A percentile compares a stretch with the other conserved stretches of the same genome.
phyloP scores from a whole-genome alignment of 495 filamentous ascomycete species.

The Aspergillus bertholletiae region DNA sequence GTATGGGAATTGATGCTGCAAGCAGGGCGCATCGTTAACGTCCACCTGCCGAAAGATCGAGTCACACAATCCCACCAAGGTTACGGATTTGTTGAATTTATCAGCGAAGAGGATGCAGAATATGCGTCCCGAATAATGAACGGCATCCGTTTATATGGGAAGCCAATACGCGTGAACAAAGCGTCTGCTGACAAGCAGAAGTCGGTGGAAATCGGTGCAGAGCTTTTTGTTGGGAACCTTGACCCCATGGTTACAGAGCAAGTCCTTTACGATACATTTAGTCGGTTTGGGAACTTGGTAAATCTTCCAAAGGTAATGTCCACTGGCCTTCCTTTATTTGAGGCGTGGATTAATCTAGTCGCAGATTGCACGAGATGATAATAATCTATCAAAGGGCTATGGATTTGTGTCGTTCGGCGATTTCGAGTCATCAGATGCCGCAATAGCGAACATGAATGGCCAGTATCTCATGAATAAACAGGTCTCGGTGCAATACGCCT shows the following conservation, averaged over 20 bases:
- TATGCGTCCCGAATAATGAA: slow-evolving; percentile 98
- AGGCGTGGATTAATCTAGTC: not conserved
- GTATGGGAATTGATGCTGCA: slow-evolving; percentile 98
- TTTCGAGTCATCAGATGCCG: slow-evolving; percentile 93
- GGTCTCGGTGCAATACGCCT: slow-evolving; percentile 93
- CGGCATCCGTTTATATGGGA: slow-evolving; percentile 86
- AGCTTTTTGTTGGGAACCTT: slow-evolving; percentile 95
- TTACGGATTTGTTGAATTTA: slow-evolving; percentile 98
- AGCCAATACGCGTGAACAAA: slow-evolving; percentile 97
- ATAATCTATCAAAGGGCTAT: slow-evolving; percentile 89
- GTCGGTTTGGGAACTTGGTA: slow-evolving; percentile 83
- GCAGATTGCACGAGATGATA: slow-evolving; percentile 85
- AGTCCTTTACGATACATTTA: slow-evolving; percentile 95
- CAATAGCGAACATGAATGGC: slow-evolving; percentile 89
- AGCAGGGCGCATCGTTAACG: slow-evolving; percentile 92
- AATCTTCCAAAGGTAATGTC: slow-evolving; percentile 69
- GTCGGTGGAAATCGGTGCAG: slow-evolving; percentile 90
- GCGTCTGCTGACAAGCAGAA: slow-evolving; percentile 96
- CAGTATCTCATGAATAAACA: slow-evolving; percentile 97
- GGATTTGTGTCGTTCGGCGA: slow-evolving; percentile 93
- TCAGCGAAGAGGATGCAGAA: slow-evolving; percentile 91
- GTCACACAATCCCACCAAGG: slow-evolving; percentile 96
- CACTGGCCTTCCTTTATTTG: not conserved
- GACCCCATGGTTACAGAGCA: slow-evolving; percentile 95
- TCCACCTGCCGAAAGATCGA: slow-evolving; percentile 95